These are phyloP conservation scores for Vitis rupestris DNA, from an alignment of 164 flowering plant species.

Conservation along the genomic window DNA sequence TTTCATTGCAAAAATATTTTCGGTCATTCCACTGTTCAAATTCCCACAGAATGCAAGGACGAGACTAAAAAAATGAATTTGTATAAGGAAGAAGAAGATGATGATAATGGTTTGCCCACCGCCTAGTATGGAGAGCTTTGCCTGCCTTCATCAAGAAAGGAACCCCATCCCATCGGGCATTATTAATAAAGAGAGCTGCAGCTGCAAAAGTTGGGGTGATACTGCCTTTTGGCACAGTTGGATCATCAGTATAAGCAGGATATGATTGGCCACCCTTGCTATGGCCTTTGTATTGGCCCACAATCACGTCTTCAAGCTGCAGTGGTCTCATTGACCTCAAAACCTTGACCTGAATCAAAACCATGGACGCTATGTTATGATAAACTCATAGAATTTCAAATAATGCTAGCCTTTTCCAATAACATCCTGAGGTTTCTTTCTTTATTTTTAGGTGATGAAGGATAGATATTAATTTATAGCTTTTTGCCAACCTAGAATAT, in stretches of 20 bases:
- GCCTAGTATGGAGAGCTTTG: conserved; percentile 60
- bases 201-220: conserved; percentile 84
- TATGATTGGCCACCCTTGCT: conserved; percentile 48
- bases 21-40: background rate
- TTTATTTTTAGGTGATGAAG: background rate
- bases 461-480: background rate
- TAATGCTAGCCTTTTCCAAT: background rate
- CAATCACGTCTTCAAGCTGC: conserved; percentile 54
- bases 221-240: conserved; percentile 64
- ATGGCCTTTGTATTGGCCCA: conserved; percentile 79
- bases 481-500: no score
- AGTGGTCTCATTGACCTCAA: conserved; percentile 70
- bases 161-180: conserved; percentile 96
- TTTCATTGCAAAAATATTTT: background rate
- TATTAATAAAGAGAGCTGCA: conserved; percentile 75
- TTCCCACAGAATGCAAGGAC: background rate
- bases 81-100: background rate
- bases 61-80: background rate
- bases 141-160: conserved; percentile 95
- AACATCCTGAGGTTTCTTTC: no score
- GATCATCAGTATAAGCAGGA: conserved; percentile 70
- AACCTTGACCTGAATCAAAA: conserved; percentile 67
- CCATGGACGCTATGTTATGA: conserved; percentile 2
- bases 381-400: background rate
- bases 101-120: conserved; percentile 28